Conservation (phyloP, 176 grass and related monocot genomes). For the Secale cereale region DNA sequence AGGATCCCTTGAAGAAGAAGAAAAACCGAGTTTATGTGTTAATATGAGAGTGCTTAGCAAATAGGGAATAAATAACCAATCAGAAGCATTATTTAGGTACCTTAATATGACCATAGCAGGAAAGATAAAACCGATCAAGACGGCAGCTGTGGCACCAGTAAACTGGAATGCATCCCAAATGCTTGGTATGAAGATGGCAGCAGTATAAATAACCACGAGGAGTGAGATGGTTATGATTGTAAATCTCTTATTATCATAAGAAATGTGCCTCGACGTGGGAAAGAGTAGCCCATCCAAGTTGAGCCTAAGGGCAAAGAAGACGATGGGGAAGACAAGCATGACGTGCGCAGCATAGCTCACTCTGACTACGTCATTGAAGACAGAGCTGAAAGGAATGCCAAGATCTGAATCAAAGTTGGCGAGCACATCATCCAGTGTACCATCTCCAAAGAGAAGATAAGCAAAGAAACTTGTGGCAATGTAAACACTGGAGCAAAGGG, state of each 20-base stretch:
- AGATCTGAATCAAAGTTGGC: slow-evolving; percentile 83
- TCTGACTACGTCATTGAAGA: slow-evolving; percentile 72
- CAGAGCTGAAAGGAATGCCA: slow-evolving; percentile 53
- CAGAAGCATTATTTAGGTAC: slow-evolving; percentile 30
- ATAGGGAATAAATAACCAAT: neutral
- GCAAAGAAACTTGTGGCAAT: slow-evolving; percentile 83
- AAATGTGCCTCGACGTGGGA: slow-evolving; percentile 59
- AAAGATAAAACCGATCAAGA: slow-evolving; percentile 85
- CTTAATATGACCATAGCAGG: slow-evolving; percentile 73
- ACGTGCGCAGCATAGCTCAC: slow-evolving; percentile 73
- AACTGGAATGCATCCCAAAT: slow-evolving; percentile 94
- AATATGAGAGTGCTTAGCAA: neutral
- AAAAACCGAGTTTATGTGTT: neutral
- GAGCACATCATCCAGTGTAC: slow-evolving; percentile 71
- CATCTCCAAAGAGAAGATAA: slow-evolving; percentile 85
- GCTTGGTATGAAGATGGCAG: slow-evolving; percentile 76
- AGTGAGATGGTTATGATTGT: slow-evolving; percentile 51
- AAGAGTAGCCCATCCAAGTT: slow-evolving; percentile 86
- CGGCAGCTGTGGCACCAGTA: slow-evolving; percentile 74
- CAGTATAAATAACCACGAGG: slow-evolving; percentile 54
- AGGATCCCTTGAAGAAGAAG: slow-evolving; percentile 68
- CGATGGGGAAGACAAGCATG: slow-evolving; percentile 87
- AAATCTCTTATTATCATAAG: slow-evolving; percentile 66
- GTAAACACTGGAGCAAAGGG: slow-evolving; percentile 74
- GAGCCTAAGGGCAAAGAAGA: slow-evolving; percentile 73